A percentile compares a stretch with the other conserved stretches of the same genome.
phyloP scores from a whole-genome alignment of 1,284 basidiomycete genomes.

The Malassezia arunalokei region DNA sequence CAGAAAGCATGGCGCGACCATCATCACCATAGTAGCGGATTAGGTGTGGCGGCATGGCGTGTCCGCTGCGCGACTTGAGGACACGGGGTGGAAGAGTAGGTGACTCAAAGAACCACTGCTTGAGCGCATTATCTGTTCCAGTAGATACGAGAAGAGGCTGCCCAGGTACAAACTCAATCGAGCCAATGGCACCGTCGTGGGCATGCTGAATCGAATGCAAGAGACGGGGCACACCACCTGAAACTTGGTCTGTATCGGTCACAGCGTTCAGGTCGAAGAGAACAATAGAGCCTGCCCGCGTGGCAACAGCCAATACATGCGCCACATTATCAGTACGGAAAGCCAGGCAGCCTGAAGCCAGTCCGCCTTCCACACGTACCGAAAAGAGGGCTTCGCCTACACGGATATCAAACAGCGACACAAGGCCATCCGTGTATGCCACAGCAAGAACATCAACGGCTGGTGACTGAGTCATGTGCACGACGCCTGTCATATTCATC shows the following conservation, averaged over 20 bases:
- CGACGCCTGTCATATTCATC: constrained; percentile 28
- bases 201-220: constrained; percentile 40
- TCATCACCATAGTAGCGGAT: constrained; percentile 92
- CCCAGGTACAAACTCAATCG: constrained; percentile 34
- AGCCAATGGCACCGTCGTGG: constrained; percentile 33
- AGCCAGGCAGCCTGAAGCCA: constrained; percentile 56
- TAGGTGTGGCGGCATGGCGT: constrained; percentile 76
- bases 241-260: background rate
- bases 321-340: constrained; percentile 67
- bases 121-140: constrained; percentile 40
- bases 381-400: constrained; percentile 66
- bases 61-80: constrained; percentile 82
- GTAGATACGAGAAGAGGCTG: constrained; percentile 32
- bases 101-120: constrained; percentile 89
- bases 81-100: constrained; percentile 57
- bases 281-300: constrained; percentile 32
- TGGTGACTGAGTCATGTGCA: constrained; percentile 67
- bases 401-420: constrained; percentile 77
- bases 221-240: constrained; percentile 18
- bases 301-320: constrained; percentile 39
- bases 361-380: constrained; percentile 57
- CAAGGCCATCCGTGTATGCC: constrained; percentile 74
- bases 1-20: constrained; percentile 70
- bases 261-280: constrained; percentile 39
- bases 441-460: constrained; percentile 90